These are phyloP conservation scores for Balansia obtecta DNA, from an alignment of 2,329 filamentous ascomycete species.

Conservation along the genomic window DNA sequence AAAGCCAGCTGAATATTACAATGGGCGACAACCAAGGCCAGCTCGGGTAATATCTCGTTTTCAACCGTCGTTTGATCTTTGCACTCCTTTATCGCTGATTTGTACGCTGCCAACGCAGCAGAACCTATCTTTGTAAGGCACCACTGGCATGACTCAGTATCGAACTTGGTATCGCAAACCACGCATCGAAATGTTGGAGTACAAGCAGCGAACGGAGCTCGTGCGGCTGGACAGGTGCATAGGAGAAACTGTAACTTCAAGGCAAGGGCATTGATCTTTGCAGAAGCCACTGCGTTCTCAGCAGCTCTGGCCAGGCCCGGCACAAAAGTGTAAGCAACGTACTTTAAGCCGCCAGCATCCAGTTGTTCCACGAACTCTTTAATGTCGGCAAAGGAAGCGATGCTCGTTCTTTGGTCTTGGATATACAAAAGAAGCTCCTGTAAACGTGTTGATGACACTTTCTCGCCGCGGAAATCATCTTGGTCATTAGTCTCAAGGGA, in stretches of 20 bases:
- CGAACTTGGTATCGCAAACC: constrained; percentile 13
- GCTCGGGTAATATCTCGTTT: constrained; percentile 18
- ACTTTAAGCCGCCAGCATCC: constrained; percentile 24
- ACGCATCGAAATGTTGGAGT: constrained; percentile 13
- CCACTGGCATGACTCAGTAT: constrained; percentile 9
- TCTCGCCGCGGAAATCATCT: constrained; percentile 15
- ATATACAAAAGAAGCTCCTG: constrained; percentile 24
- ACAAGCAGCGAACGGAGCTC: constrained; percentile 10
- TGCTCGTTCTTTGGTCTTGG: constrained; percentile 21
- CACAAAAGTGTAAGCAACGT: constrained; percentile 26
- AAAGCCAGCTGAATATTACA: constrained; percentile 22
- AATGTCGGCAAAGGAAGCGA: constrained; percentile 34
- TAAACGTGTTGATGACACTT: constrained; percentile 19
- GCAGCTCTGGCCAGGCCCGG: constrained; percentile 18
- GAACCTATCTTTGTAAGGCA: constrained; percentile 15
- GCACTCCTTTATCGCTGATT: constrained; percentile 2
- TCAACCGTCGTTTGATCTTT: constrained; percentile 1
- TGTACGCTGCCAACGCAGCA: constrained; percentile 12
- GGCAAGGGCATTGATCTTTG: constrained; percentile 21
- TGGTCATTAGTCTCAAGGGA: constrained; percentile 17
- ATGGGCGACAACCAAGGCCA: constrained; percentile 22
- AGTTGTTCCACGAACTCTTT: constrained; percentile 32
- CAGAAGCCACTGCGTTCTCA: constrained; percentile 12
- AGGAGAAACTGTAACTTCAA: constrained; percentile 33
- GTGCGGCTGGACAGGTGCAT: constrained; percentile 23